phyloP scores from a whole-genome alignment of 352 stramenopile genomes.

The Phytophthora idaei region DNA sequence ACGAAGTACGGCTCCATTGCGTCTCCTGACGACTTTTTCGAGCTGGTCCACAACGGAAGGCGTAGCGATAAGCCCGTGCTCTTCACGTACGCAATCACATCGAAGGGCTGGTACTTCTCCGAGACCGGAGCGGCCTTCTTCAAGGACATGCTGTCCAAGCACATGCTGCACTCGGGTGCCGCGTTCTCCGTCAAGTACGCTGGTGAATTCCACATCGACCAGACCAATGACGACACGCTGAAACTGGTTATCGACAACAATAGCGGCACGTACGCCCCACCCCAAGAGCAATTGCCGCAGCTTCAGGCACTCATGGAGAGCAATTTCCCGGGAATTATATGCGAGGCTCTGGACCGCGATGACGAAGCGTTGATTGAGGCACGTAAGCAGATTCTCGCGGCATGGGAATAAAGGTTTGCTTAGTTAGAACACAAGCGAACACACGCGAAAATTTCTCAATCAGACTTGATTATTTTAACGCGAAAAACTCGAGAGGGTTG shows the following conservation, averaged over 20 bases:
- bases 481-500: not conserved
- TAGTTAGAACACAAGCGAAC: not conserved
- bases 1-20: conserved; percentile 29
- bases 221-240: not conserved
- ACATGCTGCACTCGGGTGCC: conserved; percentile 48
- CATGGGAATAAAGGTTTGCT: conserved; percentile 25
- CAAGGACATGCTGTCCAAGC: conserved; percentile 55
- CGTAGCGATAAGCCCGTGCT: conserved; percentile 42
- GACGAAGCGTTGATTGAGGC: conserved; percentile 16
- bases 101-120: conserved; percentile 51
- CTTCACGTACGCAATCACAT: conserved; percentile 49
- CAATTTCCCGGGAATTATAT: conserved; percentile 39
- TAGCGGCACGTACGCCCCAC: conserved; percentile 40
- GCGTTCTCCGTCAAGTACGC: conserved; percentile 45
- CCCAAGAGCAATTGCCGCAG: conserved; percentile 24
- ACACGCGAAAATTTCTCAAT: not conserved
- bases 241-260: conserved; percentile 47
- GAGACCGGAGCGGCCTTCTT: conserved; percentile 48
- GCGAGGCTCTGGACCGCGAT: conserved; percentile 26
- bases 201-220: conserved; percentile 36
- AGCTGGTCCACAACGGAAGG: conserved; percentile 33
- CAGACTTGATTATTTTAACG: not conserved
- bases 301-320: conserved; percentile 37
- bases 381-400: conserved; percentile 33
- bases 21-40: conserved; percentile 33